Base-by-base conservation (phyloP, 2,329 filamentous ascomycete genomes). In the Pezicula carpinea region DNA sequence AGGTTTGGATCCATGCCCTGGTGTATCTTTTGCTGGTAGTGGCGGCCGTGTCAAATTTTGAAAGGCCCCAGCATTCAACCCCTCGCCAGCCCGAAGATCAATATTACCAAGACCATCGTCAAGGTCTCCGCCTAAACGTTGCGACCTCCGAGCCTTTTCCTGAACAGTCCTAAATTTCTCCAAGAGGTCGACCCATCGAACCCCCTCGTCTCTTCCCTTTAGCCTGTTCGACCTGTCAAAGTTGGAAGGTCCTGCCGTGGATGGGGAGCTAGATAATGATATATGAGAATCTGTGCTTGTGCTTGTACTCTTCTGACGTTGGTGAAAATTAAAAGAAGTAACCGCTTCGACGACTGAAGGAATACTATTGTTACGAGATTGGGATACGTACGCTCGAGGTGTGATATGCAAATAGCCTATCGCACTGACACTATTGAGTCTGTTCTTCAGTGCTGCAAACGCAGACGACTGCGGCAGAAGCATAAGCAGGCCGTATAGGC, bases 381-480 rank as follows among this genome's bases (percentile, higher is more conserved):
- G 56, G 53, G 54, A 54, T 63, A 82, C 83, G 69, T 83, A 93
- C 88, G 80, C 77, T 77, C 88, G 74, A 26, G 81, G 87, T 53
- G 85, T 83, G 56, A 87, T 85, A 64, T 97, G 92, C 52, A 99
- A 73, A 66, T 96, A 95, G 36, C 92, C 93, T 64, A 99, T 97
- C 44, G 93, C 91, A 71, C 89, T 95, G 56, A 99, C 93, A 67
- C 89, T 96, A 68, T 97, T 97, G 43, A 99, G 77, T 35, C 93
- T 83, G 64, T 99, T 99, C 66, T 96, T 97, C 48, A 99, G 75
- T 2, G 93, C 92, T 22, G 91, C 93, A 69, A 99, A 99, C 7
- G 93, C 95, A 22, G 90, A 95, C 14, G 92, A 97, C 69, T 99
- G 93, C 0, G 93, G 93, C n/a, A 99, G 78, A 15, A 99, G 83